These are phyloP conservation scores for Thielaviopsis musarum DNA, from an alignment of 2,329 filamentous ascomycete genomes.

Conservation along the genomic window DNA sequence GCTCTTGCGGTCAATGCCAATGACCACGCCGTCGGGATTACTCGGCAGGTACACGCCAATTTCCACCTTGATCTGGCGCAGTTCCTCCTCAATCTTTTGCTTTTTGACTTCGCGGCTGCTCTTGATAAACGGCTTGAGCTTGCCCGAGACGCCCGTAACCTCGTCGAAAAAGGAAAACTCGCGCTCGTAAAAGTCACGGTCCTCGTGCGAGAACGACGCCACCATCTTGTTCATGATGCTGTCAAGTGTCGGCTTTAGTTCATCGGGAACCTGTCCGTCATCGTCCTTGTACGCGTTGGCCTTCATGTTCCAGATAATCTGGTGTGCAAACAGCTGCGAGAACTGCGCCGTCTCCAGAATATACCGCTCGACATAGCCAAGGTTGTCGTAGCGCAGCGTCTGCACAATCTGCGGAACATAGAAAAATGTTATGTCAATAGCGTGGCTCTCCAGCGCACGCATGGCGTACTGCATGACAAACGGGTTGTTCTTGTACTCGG, in stretches of 20 bases:
- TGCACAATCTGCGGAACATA: constrained; percentile 98
- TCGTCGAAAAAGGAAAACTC: constrained; percentile 98
- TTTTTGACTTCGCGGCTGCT: constrained; percentile 91
- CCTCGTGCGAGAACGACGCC: constrained; percentile 59
- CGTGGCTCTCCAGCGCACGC: constrained; percentile 81
- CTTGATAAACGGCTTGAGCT: constrained; percentile 86
- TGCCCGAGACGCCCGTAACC: constrained; percentile 88
- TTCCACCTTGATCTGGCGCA: constrained; percentile 93
- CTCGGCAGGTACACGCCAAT: constrained; percentile 93
- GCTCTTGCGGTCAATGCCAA: constrained; percentile 95
- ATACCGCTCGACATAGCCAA: constrained; percentile 92
- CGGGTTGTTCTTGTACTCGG: constrained; percentile 77
- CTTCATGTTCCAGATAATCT: constrained; percentile 99
- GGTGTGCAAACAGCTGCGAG: constrained; percentile 95
- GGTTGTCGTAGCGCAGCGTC: constrained; percentile 73
- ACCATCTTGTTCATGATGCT: constrained; percentile 75
- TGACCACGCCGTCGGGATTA: constrained; percentile 91
- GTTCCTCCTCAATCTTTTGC: constrained; percentile 95
- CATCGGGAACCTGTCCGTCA: constrained; percentile 74
- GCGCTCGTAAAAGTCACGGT: constrained; percentile 75
- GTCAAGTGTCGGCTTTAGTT: constrained; percentile 85
- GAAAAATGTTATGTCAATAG: constrained; percentile 96
- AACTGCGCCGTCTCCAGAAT: constrained; percentile 94
- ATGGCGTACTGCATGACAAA: constrained; percentile 95
- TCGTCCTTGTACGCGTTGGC: constrained; percentile 98